Percentiles rank a stretch among this genome's conserved stretches.
Evolutionary conservation across 2,329 filamentous ascomycete species (phyloP).

Genomic region (Cladorrhinum sp.): DNA sequence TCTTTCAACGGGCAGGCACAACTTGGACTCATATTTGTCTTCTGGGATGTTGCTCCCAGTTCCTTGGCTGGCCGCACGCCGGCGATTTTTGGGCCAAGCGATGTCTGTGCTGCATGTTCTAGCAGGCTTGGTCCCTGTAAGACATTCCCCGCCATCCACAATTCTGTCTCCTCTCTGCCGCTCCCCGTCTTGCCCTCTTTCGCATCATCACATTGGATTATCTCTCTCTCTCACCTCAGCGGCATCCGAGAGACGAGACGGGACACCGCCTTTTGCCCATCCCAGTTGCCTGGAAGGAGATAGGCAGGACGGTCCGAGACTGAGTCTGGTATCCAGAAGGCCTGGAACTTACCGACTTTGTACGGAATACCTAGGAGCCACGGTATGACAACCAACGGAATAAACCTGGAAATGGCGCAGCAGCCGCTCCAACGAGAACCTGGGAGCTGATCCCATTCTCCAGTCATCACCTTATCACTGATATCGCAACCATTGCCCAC

Average conservation of each 20-base stretch:
- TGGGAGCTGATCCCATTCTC: too few relatives aligned
- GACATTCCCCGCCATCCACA: background rate
- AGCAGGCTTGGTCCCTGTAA: background rate
- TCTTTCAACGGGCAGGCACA: background rate
- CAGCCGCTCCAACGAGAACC: background rate
- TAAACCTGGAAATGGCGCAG: background rate
- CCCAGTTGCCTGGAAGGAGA: background rate
- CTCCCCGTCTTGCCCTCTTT: too few relatives aligned
- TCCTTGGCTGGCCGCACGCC: background rate
- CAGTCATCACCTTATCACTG: too few relatives aligned
- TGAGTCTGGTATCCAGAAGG: background rate
- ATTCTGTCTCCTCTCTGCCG: too few relatives aligned
- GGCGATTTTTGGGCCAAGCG: background rate
- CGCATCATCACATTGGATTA: too few relatives aligned
- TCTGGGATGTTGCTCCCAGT: background rate
- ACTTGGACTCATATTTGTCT: too few relatives aligned
- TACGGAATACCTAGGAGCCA: too few relatives aligned
- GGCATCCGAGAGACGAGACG: background rate
- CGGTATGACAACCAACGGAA: too few relatives aligned
- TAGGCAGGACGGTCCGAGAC: background rate
- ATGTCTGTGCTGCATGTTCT: background rate
- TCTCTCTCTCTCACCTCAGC: background rate
- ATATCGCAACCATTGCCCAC: too few relatives aligned
- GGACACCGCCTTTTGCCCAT: background rate
- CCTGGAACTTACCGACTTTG: background rate